Conservation (phyloP, 2,329 filamentous ascomycete species). For the Penicillium expansum region DNA sequence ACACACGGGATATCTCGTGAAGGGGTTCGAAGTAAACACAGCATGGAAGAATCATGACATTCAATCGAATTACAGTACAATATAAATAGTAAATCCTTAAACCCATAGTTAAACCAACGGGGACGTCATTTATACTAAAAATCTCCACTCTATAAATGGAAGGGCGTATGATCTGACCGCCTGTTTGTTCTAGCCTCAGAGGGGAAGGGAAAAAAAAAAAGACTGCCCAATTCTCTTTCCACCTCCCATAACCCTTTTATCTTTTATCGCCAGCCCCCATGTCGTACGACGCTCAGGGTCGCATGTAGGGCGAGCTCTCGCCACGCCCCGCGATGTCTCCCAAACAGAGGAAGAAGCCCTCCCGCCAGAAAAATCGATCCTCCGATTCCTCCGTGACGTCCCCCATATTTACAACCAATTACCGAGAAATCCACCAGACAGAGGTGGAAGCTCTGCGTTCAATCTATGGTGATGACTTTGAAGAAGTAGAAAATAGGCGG, state of each 20-base stretch:
- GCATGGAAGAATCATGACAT: neutral
- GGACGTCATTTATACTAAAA: slow-evolving; percentile 9
- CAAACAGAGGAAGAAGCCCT: slow-evolving; percentile 43
- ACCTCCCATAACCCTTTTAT: neutral
- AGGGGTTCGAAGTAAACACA: neutral
- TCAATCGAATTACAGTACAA: neutral
- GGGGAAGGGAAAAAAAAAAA: slow-evolving; percentile 8
- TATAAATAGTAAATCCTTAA: neutral
- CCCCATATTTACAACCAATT: slow-evolving; percentile 54
- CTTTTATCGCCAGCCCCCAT: slow-evolving; percentile 8
- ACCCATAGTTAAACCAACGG: neutral
- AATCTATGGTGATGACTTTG: slow-evolving; percentile 87
- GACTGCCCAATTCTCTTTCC: slow-evolving; percentile 3
- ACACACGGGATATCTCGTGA: neutral
- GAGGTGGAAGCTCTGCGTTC: slow-evolving; percentile 82
- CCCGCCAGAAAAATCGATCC: slow-evolving; percentile 37
- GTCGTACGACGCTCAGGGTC: slow-evolving; percentile 17
- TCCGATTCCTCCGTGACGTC: slow-evolving; percentile 33
- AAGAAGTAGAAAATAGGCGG: slow-evolving; percentile 65
- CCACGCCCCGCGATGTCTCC: slow-evolving; percentile 46
- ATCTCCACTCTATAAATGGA: slow-evolving; percentile 16
- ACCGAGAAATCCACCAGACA: slow-evolving; percentile 81
- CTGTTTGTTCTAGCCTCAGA: slow-evolving; percentile 16
- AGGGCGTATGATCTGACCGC: slow-evolving; percentile 23
- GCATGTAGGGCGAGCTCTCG: slow-evolving; percentile 28